These are phyloP conservation scores for Stylosanthes scabra DNA, from an alignment of 331 rosid genomes.

Conservation along the genomic window DNA sequence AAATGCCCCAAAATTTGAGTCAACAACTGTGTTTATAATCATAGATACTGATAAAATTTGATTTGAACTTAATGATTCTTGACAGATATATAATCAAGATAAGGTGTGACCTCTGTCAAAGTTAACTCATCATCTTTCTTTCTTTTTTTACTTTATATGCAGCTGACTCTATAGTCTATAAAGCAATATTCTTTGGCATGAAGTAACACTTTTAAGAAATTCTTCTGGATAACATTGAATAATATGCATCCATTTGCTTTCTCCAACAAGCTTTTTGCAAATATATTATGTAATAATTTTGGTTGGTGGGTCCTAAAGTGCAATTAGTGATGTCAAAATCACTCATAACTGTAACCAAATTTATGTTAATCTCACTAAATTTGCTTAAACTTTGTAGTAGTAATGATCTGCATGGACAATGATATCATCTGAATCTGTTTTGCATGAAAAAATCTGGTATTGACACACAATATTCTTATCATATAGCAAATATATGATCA, in stretches of 20 bases:
- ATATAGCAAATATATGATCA: neutral
- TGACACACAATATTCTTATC: neutral
- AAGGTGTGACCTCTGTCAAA: constrained; percentile 14
- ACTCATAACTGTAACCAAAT: neutral
- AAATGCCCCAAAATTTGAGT: neutral
- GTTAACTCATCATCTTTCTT: neutral
- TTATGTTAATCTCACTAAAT: neutral
- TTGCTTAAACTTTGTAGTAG: neutral
- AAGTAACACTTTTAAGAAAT: neutral
- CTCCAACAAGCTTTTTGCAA: neutral
- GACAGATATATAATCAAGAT: constrained; percentile 14
- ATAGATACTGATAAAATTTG: neutral
- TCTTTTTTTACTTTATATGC: neutral
- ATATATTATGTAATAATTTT: constrained; percentile 6
- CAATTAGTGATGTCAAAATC: constrained; percentile 1
- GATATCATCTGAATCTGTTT: neutral
- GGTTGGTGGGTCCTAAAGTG: neutral
- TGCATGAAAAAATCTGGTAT: neutral
- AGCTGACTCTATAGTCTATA: constrained; percentile 10
- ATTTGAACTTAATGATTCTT: neutral
- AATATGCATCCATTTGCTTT: constrained; percentile 16
- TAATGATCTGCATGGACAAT: neutral
- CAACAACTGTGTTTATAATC: neutral
- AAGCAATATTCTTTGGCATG: neutral
- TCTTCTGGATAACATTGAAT: constrained; percentile 2